These are phyloP conservation scores for Raffaelea arxii DNA, from an alignment of 2,329 filamentous ascomycete genomes.

Conservation along the genomic window DNA sequence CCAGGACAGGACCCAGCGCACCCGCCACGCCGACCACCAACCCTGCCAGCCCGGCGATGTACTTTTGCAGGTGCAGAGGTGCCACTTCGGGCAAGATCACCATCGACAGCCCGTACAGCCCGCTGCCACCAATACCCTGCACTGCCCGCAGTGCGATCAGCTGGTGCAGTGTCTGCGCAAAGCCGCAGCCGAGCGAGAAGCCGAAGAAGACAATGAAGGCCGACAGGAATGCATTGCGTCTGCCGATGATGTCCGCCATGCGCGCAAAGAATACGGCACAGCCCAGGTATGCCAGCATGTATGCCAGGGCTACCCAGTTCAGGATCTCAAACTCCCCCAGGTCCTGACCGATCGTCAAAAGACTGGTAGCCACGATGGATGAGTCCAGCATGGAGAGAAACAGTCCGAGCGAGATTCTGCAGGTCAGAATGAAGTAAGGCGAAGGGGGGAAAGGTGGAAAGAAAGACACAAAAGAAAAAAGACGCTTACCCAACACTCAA, in stretches of 20 bases:
- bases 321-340: slow-evolving; percentile 33
- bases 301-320: slow-evolving; percentile 47
- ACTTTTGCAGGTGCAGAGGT: slow-evolving; percentile 27
- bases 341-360: slow-evolving; percentile 44
- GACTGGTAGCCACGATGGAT: slow-evolving; percentile 49
- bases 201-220: slow-evolving; percentile 44
- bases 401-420: slow-evolving; percentile 40
- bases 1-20: slow-evolving; percentile 41
- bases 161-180: slow-evolving; percentile 30
- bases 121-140: slow-evolving; percentile 43
- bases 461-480: neutral
- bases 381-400: slow-evolving; percentile 51
- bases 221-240: slow-evolving; percentile 38
- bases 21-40: slow-evolving; percentile 37
- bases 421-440: neutral
- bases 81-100: slow-evolving; percentile 42
- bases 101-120: slow-evolving; percentile 47
- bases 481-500: slow-evolving; percentile 11
- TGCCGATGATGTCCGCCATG: slow-evolving; percentile 43
- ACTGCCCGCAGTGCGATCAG: slow-evolving; percentile 39
- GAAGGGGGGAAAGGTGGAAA: neutral
- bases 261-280: slow-evolving; percentile 47
- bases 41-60: slow-evolving; percentile 38
- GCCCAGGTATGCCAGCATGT: slow-evolving; percentile 46
- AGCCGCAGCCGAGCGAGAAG: slow-evolving; percentile 48